Evolutionary conservation across 106 monocot genomes (phyloP), one percentile per base, ranked within the genome.

Genomic region (Hemerocallis citrina): DNA sequence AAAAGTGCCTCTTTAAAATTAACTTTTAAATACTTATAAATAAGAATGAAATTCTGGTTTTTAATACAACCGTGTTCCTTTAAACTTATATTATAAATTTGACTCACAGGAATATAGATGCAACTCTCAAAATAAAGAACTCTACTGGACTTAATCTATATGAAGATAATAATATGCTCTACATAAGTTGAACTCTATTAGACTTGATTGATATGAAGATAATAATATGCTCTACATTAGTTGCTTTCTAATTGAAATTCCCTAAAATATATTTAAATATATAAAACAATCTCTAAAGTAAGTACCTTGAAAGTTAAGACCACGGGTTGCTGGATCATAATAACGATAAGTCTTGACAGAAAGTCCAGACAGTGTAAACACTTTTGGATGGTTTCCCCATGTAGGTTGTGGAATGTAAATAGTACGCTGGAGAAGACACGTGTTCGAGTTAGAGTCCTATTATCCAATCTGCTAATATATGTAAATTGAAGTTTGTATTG

Each of bases 371-470:
- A 96, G 49, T 34, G 64, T 75, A 59, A 96, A 96, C 13, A 96
- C 40, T 69, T 96, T 96, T 15, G 87, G 86, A 81, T 96, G 96
- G 40, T 96, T 96, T 61, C 96, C 96, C 96, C 96, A 96, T 36
- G 96, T 96, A 14, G 96, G 91, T 48, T 55, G 56, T 54, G 96
- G 96, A 68, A 96, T 85, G 65, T 91, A 96, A 35, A 96, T 96
- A 11, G 77, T 81, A 41, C 59, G 69, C 96, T 96, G 83, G 17
- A 76, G 8, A 68, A 72, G 5, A 31, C 14, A 30, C n/a, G 33
- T 7, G 9, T 45, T 52, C 35, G 16, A 46, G 39, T 59, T 22
- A 57, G 20, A 29, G 6, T 44, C 46, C 23, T 38, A 47, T 1
- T 38, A 3, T 24, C 1, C 50, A 34, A 61, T 31, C 25, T 47